These are phyloP conservation scores for Peniophora sp. DNA, from an alignment of 1,284 basidiomycete genomes.

Conservation along the genomic window DNA sequence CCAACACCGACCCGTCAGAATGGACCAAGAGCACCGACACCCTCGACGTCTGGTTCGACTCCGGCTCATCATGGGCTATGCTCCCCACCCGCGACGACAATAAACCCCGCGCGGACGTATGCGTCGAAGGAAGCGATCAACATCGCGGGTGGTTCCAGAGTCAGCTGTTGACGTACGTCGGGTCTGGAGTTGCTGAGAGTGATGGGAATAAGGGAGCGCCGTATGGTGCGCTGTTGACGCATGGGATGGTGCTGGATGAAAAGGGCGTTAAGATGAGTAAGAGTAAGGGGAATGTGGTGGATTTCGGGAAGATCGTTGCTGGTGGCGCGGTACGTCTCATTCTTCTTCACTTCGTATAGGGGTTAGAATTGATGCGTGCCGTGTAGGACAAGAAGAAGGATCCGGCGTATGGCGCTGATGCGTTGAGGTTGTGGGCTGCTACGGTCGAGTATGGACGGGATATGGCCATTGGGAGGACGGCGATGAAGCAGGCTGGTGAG, in stretches of 20 bases:
- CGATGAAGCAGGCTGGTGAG: conserved; percentile 75
- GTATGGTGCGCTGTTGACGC: conserved; percentile 83
- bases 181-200: conserved; percentile 30
- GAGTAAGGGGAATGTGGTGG: conserved; percentile 87
- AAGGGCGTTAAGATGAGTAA: conserved; percentile 98
- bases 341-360: not conserved
- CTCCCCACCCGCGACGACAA: conserved; percentile 30
- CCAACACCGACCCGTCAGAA: conserved; percentile 30
- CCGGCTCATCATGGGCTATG: conserved; percentile 91
- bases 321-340: conserved; percentile 64
- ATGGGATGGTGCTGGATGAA: conserved; percentile 95
- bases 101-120: conserved; percentile 69
- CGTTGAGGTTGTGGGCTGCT: conserved; percentile 88
- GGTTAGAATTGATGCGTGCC: not conserved
- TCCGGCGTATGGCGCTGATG: conserved; percentile 81
- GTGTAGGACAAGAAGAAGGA: conserved; percentile 58
- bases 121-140: conserved; percentile 95
- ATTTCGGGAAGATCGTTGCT: conserved; percentile 74
- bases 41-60: conserved; percentile 99
- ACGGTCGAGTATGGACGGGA: conserved; percentile 89
- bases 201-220: conserved; percentile 41
- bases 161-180: conserved; percentile 80
- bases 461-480: conserved; percentile 76
- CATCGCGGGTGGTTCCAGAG: conserved; percentile 99
- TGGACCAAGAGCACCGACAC: conserved; percentile 87